Evolutionary conservation across 306 rosid genomes (phyloP), one percentile per base, ranked within the genome.

Genomic region (Delonix regia): DNA sequence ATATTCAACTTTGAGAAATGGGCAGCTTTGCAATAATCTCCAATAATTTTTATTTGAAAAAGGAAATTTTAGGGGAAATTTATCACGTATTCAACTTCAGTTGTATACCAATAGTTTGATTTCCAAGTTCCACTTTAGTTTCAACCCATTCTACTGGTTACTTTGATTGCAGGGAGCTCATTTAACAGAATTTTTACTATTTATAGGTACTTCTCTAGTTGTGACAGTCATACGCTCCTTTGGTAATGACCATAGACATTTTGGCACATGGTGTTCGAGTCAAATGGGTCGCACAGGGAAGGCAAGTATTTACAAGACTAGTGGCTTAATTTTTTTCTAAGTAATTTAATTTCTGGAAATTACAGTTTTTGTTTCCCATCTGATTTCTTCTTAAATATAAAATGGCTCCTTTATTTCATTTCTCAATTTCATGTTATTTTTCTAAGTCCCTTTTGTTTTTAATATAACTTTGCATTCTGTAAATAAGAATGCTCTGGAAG

Each of bases 201-300:
- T 57, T 33, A 15, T 85, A 95, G 99, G 99, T 82, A 88, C 96
- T 16, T 95, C 99, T 69, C 83, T 93, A 48, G 96, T 93, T 47
- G 79, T 87, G 94, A 95, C 99, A 38, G 97, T 95, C 77, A 83
- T 88, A 55, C 94, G 94, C 74, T 95, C 99, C 21, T 82, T 95
- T 78, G 97, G 98, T 53, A 93, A 95, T 87, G 86, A 90, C 85
- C 98, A 91, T 77, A 88, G 87, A 72, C 99, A 91, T 83, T 74
- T 93, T 49, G 91, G 90, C 49, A 59, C 96, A 74, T 87, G 89
- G 96, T 93, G 99, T 85, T 91, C 87, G 87, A 79, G 87, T 34
- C 99, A 95, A 86, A 81, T 97, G 52, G 94, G 91, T 62, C 92
- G 79, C 72, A 80, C 92, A 15, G 99, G 99, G 73, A 95, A 95